Conservation (phyloP, 208 protist genomes). For the Trypanosoma melophagium region DNA sequence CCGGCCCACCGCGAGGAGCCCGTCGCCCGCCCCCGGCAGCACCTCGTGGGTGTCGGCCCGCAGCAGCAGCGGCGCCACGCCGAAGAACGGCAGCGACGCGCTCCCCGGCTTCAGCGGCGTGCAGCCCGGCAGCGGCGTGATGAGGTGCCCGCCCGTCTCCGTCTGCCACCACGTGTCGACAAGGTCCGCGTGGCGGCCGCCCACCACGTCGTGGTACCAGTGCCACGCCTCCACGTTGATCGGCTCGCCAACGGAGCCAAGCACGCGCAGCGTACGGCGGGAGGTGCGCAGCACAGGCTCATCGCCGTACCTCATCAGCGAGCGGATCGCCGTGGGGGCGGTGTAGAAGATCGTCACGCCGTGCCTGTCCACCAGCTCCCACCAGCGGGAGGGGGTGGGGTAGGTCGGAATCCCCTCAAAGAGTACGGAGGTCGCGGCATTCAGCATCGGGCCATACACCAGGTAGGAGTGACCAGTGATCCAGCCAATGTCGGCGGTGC, state of each 20-base stretch:
- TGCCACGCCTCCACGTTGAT: slow-evolving; percentile 95
- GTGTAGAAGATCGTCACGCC: slow-evolving; percentile 97
- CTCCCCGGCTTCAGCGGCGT: slow-evolving; percentile 94
- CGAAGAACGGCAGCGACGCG: slow-evolving; percentile 96
- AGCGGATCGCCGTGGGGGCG: slow-evolving; percentile 93
- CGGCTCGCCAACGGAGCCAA: slow-evolving; percentile 97
- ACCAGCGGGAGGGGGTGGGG: slow-evolving; percentile 87
- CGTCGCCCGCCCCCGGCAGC: slow-evolving; percentile 63
- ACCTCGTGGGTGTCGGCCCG: slow-evolving; percentile 54
- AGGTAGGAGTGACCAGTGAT: slow-evolving; percentile 98
- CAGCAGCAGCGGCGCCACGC: slow-evolving; percentile 91
- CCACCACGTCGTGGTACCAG: slow-evolving; percentile 94
- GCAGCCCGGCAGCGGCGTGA: slow-evolving; percentile 94
- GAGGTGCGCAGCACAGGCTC: slow-evolving; percentile 67
- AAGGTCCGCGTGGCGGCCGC: slow-evolving; percentile 87
- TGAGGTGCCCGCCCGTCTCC: slow-evolving; percentile 96
- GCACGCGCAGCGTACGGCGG: slow-evolving; percentile 83
- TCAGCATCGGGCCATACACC: slow-evolving; percentile 97
- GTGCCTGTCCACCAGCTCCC: slow-evolving; percentile 94
- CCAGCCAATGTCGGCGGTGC: slow-evolving; percentile 92
- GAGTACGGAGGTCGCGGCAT: slow-evolving; percentile 94
- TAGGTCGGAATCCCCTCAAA: slow-evolving; percentile 95
- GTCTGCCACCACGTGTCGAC: slow-evolving; percentile 99
- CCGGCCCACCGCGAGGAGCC: slow-evolving; percentile 85
- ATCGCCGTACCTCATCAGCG: slow-evolving; percentile 88